Evolutionary conservation across 192 early-diverging fungal genomes (phyloP).

Genomic region (Mortierella hygrophila): DNA sequence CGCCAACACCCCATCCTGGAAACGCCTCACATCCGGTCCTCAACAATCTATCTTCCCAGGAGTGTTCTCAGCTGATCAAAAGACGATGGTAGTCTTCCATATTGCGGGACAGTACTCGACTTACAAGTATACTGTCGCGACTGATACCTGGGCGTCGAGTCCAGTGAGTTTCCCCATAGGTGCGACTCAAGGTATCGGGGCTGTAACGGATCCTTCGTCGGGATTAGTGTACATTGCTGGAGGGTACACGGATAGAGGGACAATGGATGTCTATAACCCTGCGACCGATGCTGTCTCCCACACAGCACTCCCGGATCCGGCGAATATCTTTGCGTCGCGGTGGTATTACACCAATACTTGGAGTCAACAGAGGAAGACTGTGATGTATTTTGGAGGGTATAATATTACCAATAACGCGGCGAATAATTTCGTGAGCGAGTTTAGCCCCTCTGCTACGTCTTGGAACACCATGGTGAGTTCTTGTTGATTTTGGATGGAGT

Average conservation of each 20-base stretch:
- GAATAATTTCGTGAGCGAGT: conserved; percentile 29
- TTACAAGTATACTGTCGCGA: conserved; percentile 19
- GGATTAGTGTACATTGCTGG: conserved; percentile 29
- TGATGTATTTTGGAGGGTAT: conserved; percentile 47
- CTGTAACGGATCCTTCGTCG: conserved; percentile 31
- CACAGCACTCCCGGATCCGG: neutral
- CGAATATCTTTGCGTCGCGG: conserved; percentile 8
- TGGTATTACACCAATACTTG: conserved; percentile 32
- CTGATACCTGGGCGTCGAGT: neutral
- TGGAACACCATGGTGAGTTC: conserved; percentile 32
- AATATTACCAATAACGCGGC: neutral
- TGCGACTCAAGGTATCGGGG: conserved; percentile 30
- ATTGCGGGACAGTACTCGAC: neutral
- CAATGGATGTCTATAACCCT: conserved; percentile 31
- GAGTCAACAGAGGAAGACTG: conserved; percentile 10
- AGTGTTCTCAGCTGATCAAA: conserved; percentile 18
- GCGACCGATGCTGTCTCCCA: neutral
- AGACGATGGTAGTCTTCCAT: conserved; percentile 33
- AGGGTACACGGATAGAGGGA: conserved; percentile 21
- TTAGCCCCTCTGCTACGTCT: neutral
- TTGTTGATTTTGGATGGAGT: neutral
- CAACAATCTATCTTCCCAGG: conserved; percentile 19
- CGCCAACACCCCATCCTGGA: conserved; percentile 23
- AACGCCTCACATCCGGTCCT: conserved; percentile 16
- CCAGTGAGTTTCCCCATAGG: neutral